Base-by-base conservation (phyloP, 768 basidiomycete genomes). In the Leccinum ochraceum region DNA sequence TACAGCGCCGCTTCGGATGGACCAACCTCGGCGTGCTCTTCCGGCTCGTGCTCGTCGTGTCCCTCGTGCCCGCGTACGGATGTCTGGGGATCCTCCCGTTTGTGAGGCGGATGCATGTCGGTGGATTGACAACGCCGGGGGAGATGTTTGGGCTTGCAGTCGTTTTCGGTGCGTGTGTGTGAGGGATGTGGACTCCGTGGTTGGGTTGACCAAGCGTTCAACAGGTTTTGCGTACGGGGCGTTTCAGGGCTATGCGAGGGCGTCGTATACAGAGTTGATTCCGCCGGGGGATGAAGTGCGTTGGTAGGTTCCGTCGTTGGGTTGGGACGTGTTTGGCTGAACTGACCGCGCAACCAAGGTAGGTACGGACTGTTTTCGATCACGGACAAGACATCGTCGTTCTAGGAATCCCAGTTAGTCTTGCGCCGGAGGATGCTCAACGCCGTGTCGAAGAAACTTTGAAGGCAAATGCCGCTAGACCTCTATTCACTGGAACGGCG, bases 221-320 rank as follows among this genome's bases (percentile, higher is more conserved):
- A 16, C 58, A 88, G 86, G 87, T 59, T 77, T 82, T 64, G 82
- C 94, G 1, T 95, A 90, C 65, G 95, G 95, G 6, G 90, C 94
- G 0, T 97, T 97, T 76, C 94, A 96, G 74, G 83, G 90, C 24
- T 96, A 94, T 63, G 90, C 94, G 0, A 78, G 95, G 26, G 91
- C 94, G 2, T 86, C 90, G 46, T 97, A 92, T 68, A 86, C 93
- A 2, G 92, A 92, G 67, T 75, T 99, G 56, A 81, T 98, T 3
- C 96, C 95, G 0, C 84, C 84, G 2, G 88, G 90, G 0, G 92
- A 97, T 73, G 93, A 95, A 74, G 94, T 94, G 2, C 79, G 93
- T 58, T 98, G 93, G 90, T 93, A 75, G 60, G 81, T 68, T 8
- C 16, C 0, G 2, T 7, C 3, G 4, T 4, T 16, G 9, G 2